Evolutionary conservation across 2,329 filamentous ascomycete species (phyloP), one percentile per base, ranked within the genome.

Genomic region (Alternaria consortialis): DNA sequence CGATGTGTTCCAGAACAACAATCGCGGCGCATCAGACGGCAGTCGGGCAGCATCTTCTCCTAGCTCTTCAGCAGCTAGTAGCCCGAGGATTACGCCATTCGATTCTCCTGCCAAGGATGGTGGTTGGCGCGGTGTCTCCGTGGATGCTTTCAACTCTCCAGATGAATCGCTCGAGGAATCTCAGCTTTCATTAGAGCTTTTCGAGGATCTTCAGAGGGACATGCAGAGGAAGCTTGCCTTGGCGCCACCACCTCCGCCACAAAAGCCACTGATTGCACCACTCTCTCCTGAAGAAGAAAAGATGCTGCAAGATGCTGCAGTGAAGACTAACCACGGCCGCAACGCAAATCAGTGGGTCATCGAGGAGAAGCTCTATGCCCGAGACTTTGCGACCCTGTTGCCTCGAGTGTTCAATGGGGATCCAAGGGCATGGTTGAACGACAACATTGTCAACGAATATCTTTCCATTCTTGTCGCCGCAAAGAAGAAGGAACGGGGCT

Each of bases 381-480:
- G 87, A 53, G 90, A 92, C 71, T 89, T 93, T 68, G 81, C 79
- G n/a, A 89, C 84, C 47, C 78, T 93, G 5, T 60, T 82, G 5
- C 75, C 78, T 5, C 37, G 37, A 4, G 59, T 65, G 15, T 76
- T 77, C 66, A 74, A 72, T 32, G 76, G 76, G 42, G 64, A 66
- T 7, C 82, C 90, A 15, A 81, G 81, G 17, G 75, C 80, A 8
- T 94, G 91, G 91, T 84, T 94, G 7, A 93, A 94, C 65, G 91
- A 94, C 74, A 89, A 91, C 67, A 86, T 91, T 52, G 86, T 94
- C 68, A 91, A 92, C 68, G 86, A 86, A 13, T 86, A 87, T 48
- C 82, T 93, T 27, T 78, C 84, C 29, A 85, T 87, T 71, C 79
- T 93, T 13, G 87, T 88, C 48, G 81, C 83, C 15, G 84, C 84